Evolutionary conservation across 116 monocot genomes (phyloP).

Genomic region (Phalaenopsis hybrid): DNA sequence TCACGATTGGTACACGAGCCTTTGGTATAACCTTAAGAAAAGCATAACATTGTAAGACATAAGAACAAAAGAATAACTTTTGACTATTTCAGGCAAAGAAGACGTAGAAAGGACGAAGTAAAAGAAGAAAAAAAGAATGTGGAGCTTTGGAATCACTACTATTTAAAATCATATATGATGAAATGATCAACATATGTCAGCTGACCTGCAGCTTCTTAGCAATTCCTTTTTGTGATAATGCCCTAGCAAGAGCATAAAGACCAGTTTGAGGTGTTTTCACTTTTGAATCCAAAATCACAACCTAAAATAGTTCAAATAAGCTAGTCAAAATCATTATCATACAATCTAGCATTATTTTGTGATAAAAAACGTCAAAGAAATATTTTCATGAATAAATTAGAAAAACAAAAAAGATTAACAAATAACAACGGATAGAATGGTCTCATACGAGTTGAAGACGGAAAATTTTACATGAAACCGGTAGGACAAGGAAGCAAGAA

Average conservation of each 20-base stretch:
- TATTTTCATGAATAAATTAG: neutral
- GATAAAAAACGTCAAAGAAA: neutral
- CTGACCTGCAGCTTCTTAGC: slow-evolving; percentile 81
- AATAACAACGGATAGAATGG: neutral
- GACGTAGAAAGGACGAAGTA: neutral
- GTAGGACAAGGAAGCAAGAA: neutral
- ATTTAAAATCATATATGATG: neutral
- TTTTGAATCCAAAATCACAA: slow-evolving; percentile 77
- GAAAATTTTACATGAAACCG: neutral
- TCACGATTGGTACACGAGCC: slow-evolving; percentile 97
- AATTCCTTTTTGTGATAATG: slow-evolving; percentile 66
- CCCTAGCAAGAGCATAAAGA: slow-evolving; percentile 79
- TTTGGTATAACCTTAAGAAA: slow-evolving; percentile 77
- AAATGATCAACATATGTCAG: neutral
- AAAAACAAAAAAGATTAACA: neutral
- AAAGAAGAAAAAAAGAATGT: neutral
- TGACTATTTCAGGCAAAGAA: neutral
- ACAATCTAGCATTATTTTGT: neutral
- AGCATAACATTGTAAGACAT: neutral
- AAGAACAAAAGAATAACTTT: neutral
- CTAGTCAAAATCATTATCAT: slow-evolving; percentile 12
- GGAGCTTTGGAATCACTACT: neutral
- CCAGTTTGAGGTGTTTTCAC: slow-evolving; percentile 81
- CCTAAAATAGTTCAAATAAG: slow-evolving; percentile 31
- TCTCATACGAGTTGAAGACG: neutral